Conservation (phyloP, 2,329 filamentous ascomycete genomes). For the Cladophialophora immunda region DNA sequence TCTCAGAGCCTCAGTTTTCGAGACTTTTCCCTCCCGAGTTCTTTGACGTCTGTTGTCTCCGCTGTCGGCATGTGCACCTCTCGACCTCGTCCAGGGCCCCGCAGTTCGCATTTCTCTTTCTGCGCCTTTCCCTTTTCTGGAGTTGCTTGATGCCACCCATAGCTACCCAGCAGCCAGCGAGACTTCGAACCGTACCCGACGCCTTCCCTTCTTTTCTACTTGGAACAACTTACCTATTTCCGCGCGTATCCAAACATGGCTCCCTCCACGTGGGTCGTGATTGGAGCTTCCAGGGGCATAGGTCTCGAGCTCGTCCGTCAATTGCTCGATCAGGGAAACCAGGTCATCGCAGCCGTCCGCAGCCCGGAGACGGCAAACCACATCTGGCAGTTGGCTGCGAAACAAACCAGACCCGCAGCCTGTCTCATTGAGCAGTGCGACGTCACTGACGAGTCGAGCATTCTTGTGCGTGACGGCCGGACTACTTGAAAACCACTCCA, state of each 20-base stretch:
- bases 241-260: slow-evolving; percentile 9
- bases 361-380: slow-evolving; percentile 53
- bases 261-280: slow-evolving; percentile 45
- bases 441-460: slow-evolving; percentile 62
- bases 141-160: neutral
- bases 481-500: neutral
- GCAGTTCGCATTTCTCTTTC: slow-evolving; percentile 7
- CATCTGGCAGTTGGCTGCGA: slow-evolving; percentile 52
- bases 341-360: slow-evolving; percentile 62
- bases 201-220: neutral
- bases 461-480: slow-evolving; percentile 49
- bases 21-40: neutral
- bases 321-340: slow-evolving; percentile 56
- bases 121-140: neutral
- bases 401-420: slow-evolving; percentile 36
- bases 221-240: neutral
- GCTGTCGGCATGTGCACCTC: slow-evolving; percentile 17
- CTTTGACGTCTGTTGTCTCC: slow-evolving; percentile 5
- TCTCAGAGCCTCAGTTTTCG: slow-evolving; percentile 6
- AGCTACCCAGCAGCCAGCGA: neutral
- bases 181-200: neutral
- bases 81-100: slow-evolving; percentile 9
- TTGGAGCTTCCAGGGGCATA: slow-evolving; percentile 48
- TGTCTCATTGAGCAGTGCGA: slow-evolving; percentile 61
- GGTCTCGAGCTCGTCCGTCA: slow-evolving; percentile 64